Base-by-base conservation (phyloP, 139 green algal species). In the Picochlorum sp. region DNA sequence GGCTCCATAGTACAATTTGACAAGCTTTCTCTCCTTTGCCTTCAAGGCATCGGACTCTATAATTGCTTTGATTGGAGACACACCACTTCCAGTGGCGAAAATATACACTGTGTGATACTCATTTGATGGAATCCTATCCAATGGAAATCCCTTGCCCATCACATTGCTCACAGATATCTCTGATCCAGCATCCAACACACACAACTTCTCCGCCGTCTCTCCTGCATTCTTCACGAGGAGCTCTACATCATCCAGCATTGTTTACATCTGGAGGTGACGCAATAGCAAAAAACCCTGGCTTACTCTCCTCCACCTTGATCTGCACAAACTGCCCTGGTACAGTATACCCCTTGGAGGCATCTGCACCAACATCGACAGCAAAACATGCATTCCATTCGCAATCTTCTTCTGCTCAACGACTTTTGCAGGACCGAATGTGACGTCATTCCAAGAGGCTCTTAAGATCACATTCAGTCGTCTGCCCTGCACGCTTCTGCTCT, bases 241-340 rank as follows among this genome's bases (percentile, higher is more conserved):
- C 70, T 89, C 83, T 30, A 91, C 34, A n/a, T n/a, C 0, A 68
- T 18, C 67, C 67, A n/a, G 58, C 38, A 14, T 77, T 71, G 49
- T 77, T 74, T 15, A 54, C 49, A 32, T 83, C 72, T 30, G 88
- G 90, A 2, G 83, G 41, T 0, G 86, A 95, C 3, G 90, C 86
- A 59, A 97, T 94, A 24, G 91, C 91, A 56, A 95, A 91, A 75
- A 95, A 95, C 56, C 86, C 81, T 16, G 90, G 62, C 78, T 95
- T 95, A 67, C 65, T 73, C 20, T 44, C 64, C 34, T 68, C 73
- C 0, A 81, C 63, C 69, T 87, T 86, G 44, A 83, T 55, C 76
- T 86, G 69, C 34, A 97, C 65, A 67, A 85, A 97, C 72, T 97
- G 90, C 0, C 90, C 90, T 1, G 87, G 73, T 60, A 78, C 89